Percentiles rank a stretch among this genome's conserved stretches.
Conservation (phyloP, 2,329 filamentous ascomycete species). For the Colletotrichum sansevieriae region DNA sequence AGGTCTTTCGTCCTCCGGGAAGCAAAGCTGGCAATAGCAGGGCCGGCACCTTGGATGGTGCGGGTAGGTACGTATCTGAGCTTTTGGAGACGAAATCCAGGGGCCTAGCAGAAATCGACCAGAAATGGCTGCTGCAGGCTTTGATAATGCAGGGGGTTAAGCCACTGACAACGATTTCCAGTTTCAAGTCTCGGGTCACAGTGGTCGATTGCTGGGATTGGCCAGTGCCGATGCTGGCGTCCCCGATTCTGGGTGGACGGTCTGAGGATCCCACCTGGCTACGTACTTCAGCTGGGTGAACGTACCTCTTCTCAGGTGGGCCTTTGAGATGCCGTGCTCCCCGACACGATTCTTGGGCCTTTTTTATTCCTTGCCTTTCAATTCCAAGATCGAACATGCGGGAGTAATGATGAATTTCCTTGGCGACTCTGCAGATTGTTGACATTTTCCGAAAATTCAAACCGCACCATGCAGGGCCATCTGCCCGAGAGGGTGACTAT, state of each 20-base stretch:
- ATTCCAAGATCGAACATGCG: background rate
- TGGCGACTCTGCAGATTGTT: background rate
- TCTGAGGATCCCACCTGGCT: conserved; percentile 11
- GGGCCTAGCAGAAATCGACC: conserved; percentile 14
- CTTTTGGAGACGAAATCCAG: background rate
- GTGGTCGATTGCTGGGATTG: conserved; percentile 34
- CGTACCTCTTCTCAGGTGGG: conserved; percentile 21
- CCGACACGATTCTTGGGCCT: conserved; percentile 21
- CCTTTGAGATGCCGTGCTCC: conserved; percentile 32
- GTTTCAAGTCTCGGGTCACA: conserved; percentile 23
- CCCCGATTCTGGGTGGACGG: conserved; percentile 33
- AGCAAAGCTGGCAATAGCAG: background rate
- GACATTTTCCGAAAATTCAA: background rate
- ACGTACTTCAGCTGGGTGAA: conserved; percentile 35
- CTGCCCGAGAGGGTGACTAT: conserved; percentile 33
- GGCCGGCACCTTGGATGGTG: background rate
- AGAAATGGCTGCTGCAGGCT: conserved; percentile 34
- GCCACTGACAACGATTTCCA: conserved; percentile 41
- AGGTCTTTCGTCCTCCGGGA: background rate
- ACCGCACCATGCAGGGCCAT: conserved; percentile 20
- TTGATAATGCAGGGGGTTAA: conserved; percentile 40
- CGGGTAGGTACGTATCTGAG: conserved; percentile 1
- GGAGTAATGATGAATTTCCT: conserved; percentile 13
- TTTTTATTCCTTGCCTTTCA: conserved; percentile 2
- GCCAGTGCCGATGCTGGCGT: conserved; percentile 27